Base-by-base conservation (phyloP, 345 rosid genomes). In the Brassica rapa region DNA sequence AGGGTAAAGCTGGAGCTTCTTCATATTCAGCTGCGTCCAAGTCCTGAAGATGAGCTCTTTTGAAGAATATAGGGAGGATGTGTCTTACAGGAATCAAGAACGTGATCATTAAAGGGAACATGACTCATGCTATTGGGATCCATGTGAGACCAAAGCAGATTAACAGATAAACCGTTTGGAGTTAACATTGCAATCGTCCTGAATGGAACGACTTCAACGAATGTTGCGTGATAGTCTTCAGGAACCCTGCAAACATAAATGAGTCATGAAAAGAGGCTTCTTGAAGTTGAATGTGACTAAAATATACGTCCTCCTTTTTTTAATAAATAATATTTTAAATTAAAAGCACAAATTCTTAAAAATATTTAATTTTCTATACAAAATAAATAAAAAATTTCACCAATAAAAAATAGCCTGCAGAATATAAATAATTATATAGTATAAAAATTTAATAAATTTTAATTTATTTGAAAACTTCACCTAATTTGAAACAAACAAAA, bases 81-180 rank as follows among this genome's bases (percentile, higher is more conserved):
- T 57, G 29, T 8, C 62, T 1, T 8, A 57, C 29, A 2, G 62
- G 62, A 1, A 57, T 57, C 12, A 57, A 8, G 14, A 57, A 57
- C 62, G 21, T 57, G 62, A 57, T 57, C 62, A 57, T 57, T 57
- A 57, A 8, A 57, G 62, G 62, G 62, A 57, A 57, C 62, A 57
- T 56, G 3, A 21, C 29, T 57, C 62, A 29, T 8, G 62, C 62
- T 8, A 57, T 57, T 23, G 62, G 62, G 21, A 95, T 70, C 99
- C 98, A 95, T 12, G 99, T 95, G 27, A 95, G 83, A 9, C 99
- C 99, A 72, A 93, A 95, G 78, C 99, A 95, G 62, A 57, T 11
- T 57, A 57, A 8, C 2, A 57, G 62, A 21, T 57, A 57, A 57
- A 4, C 23, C 29, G 97, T 87, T 80, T 95, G 99, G 78, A 95